Base-by-base conservation (phyloP, 805 yeast genomes). In the Cyberlindnera suaveolens region DNA sequence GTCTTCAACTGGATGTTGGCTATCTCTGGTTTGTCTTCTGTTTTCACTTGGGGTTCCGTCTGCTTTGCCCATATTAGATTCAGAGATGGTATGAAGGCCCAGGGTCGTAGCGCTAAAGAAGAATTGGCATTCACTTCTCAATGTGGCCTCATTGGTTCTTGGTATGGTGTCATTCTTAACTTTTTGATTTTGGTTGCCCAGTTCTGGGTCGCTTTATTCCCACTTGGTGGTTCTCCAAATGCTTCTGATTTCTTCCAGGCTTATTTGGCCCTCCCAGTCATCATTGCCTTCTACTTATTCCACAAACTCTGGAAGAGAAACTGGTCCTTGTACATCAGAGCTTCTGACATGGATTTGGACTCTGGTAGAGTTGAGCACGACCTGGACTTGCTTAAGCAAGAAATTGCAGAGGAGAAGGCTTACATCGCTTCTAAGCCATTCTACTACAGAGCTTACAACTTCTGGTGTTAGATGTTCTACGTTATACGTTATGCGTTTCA, bases 41-140 rank as follows among this genome's bases (percentile, higher is more conserved):
- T 85, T 46, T 78, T 83, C 64, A 80, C 86, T 31, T 85, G 95
- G 95, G 82, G 81, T 40, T 75, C 87, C 6, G 79, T 85, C 49
- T 79, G 83, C 57, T 64, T 75, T 34, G 76, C 82, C 36, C 90
- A 82, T 57, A 65, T 85, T 40, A 70, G 90, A 52, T 83, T 82
- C 66, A 79, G 86, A 56, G 51, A 69, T 43, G 84, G 82, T 8
- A 44, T 71, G 49, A 63, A 64, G 13, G 71, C 64, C 6, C 87
- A 83, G 64, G 88, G 88, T 41, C 75, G 91, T 67, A 57, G 66
- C 17, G 67, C 80, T 13, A 64, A 78, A 14, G 78, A 75, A 41
- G 93, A 86, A 62, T 67, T 86, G 47, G 71, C 82, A 0, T 87
- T 77, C 67, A 69, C 66, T 36, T 73, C 95, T n/a, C 85, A 80